Percentiles rank a stretch among this genome's conserved stretches.
phyloP scores from a whole-genome alignment of 2,329 filamentous ascomycete genomes.

The Trichoderma atroviride region DNA sequence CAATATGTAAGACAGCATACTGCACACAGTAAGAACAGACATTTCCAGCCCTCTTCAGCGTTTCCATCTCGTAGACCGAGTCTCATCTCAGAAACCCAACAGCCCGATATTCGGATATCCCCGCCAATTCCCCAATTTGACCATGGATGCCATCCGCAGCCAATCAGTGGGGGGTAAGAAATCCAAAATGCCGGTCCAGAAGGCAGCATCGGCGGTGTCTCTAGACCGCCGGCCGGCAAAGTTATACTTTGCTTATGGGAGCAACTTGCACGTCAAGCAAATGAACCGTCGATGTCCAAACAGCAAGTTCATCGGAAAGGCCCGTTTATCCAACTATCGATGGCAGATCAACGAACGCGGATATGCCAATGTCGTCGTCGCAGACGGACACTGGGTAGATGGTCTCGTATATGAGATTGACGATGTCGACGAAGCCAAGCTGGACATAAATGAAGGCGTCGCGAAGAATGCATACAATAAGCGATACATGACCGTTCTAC shows the following conservation, averaged over 20 bases:
- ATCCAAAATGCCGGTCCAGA: constrained; percentile 19
- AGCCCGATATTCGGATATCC: not conserved
- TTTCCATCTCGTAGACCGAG: constrained; percentile 4
- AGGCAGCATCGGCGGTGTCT: constrained; percentile 28
- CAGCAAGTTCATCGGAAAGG: constrained; percentile 45
- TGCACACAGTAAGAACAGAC: not conserved
- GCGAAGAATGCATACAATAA: constrained; percentile 45
- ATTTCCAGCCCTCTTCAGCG: not conserved
- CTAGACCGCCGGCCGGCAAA: constrained; percentile 33
- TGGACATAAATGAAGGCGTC: constrained; percentile 48
- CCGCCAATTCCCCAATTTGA: constrained; percentile 17
- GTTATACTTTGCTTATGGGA: constrained; percentile 52
- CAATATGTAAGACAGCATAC: constrained; percentile 21
- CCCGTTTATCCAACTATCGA: constrained; percentile 42
- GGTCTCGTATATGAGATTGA: constrained; percentile 48
- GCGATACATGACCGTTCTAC: constrained; percentile 38
- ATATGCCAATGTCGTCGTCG: constrained; percentile 47
- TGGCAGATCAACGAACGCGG: constrained; percentile 54
- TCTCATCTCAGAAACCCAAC: constrained; percentile 2
- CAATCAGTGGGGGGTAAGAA: constrained; percentile 21
- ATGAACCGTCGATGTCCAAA: constrained; percentile 49
- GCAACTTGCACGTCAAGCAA: constrained; percentile 49
- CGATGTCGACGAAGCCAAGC: constrained; percentile 41
- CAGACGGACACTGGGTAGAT: constrained; percentile 42
- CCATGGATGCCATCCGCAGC: constrained; percentile 15